These are phyloP conservation scores for Phytopythium aichiense DNA, from an alignment of 352 stramenopile genomes.

Conservation along the genomic window DNA sequence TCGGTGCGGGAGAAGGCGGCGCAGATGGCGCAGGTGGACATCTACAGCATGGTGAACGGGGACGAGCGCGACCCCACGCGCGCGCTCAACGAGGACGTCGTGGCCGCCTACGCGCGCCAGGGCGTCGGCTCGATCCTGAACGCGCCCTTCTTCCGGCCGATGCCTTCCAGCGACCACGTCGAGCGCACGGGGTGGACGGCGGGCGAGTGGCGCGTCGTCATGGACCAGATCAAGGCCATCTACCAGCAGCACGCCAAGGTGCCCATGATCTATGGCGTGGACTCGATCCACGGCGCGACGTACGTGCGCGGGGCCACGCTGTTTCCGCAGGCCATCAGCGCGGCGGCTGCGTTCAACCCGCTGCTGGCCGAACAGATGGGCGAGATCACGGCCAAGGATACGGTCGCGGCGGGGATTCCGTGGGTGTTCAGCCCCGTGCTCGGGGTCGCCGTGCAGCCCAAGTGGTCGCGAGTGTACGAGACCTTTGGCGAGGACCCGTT, in stretches of 20 bases:
- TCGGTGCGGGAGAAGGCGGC: constrained; percentile 63
- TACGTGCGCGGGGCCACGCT: constrained; percentile 83
- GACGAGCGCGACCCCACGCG: constrained; percentile 40
- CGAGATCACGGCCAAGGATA: constrained; percentile 80
- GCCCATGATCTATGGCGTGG: constrained; percentile 85
- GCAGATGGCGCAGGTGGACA: constrained; percentile 91
- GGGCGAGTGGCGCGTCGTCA: constrained; percentile 52
- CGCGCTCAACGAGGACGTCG: constrained; percentile 42
- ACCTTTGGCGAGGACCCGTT: constrained; percentile 92
- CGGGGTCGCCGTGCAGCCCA: constrained; percentile 70
- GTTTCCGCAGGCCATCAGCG: constrained; percentile 85
- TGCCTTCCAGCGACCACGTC: constrained; percentile 1
- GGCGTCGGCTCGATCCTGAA: constrained; percentile 89
- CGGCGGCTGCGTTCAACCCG: constrained; percentile 87
- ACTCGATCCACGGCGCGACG: constrained; percentile 89
- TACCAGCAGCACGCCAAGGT: constrained; percentile 48
- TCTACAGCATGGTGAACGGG: constrained; percentile 75
- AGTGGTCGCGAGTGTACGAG: constrained; percentile 90
- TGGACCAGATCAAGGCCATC: constrained; percentile 73
- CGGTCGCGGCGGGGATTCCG: constrained; percentile 77
- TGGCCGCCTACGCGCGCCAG: constrained; percentile 59
- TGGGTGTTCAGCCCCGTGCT: constrained; percentile 92
- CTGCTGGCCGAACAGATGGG: constrained; percentile 69
- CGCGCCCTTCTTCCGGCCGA: constrained; percentile 40
- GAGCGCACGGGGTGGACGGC: constrained; percentile 58